These are phyloP conservation scores for Pisolithus tinctorius DNA, from an alignment of 768 basidiomycete species.

Conservation along the genomic window DNA sequence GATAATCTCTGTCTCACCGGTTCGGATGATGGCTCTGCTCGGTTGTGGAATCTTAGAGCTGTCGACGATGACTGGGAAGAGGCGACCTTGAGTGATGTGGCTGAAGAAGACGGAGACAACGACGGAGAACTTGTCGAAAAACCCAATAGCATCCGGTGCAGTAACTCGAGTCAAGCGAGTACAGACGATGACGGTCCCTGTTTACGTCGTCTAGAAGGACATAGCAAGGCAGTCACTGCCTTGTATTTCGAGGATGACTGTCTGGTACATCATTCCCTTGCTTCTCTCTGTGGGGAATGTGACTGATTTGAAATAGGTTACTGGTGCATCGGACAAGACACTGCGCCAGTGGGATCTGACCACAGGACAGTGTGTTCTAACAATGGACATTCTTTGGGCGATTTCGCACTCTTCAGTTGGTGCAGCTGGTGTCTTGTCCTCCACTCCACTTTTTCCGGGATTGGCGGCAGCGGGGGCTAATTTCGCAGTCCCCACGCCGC, in stretches of 20 bases:
- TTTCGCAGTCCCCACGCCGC: constrained; percentile 81
- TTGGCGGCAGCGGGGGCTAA: constrained; percentile 40
- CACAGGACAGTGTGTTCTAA: constrained; percentile 97
- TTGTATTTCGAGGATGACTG: constrained; percentile 95
- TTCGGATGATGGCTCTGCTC: constrained; percentile 76
- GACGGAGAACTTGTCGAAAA: constrained; percentile 34
- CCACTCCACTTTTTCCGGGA: constrained; percentile 45
- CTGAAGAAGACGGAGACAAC: constrained; percentile 51
- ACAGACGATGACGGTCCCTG: constrained; percentile 49
- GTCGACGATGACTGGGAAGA: constrained; percentile 66
- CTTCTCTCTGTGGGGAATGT: neutral
- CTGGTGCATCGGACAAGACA: constrained; percentile 97
- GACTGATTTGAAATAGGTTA: constrained; percentile 56
- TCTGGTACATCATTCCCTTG: constrained; percentile 47
- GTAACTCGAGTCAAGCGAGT: constrained; percentile 31
- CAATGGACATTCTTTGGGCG: constrained; percentile 99
- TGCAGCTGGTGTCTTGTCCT: constrained; percentile 32
- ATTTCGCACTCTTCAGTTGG: constrained; percentile 78
- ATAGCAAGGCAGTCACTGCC: constrained; percentile 87
- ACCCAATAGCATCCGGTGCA: constrained; percentile 35
- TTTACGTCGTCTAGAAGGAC: constrained; percentile 75
- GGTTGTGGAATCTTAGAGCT: constrained; percentile 85
- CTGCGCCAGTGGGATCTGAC: constrained; percentile 96
- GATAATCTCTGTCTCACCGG: constrained; percentile 88
- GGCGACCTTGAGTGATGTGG: constrained; percentile 53